Percentiles rank a stretch among this genome's conserved stretches.
Evolutionary conservation across 257 asterid species (phyloP).

Genomic region (Ilex aquifolium): DNA sequence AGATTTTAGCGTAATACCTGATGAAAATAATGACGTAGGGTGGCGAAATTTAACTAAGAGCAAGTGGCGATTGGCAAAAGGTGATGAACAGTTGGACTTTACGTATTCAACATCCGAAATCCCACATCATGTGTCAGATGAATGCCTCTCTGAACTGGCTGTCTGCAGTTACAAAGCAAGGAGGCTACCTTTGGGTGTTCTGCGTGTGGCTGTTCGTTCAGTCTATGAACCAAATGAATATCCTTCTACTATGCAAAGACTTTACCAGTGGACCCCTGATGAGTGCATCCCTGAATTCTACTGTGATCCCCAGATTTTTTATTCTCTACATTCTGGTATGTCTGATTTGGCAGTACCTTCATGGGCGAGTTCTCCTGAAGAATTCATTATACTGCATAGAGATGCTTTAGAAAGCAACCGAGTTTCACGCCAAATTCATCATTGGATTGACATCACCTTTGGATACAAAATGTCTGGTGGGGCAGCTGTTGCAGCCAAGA

Average conservation of each 20-base stretch:
- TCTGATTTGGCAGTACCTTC: conserved; percentile 87
- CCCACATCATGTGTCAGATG: conserved; percentile 97
- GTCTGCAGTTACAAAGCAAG: conserved; percentile 99
- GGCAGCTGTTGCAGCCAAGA: conserved; percentile 86
- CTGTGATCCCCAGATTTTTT: conserved; percentile 76
- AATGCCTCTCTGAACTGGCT: conserved; percentile 96
- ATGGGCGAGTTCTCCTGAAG: conserved; percentile 86
- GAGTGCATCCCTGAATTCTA: conserved; percentile 98
- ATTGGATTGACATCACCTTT: conserved; percentile 95
- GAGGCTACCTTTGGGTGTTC: conserved; percentile 80
- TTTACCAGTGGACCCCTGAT: conserved; percentile 97
- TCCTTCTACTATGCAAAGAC: conserved; percentile 94
- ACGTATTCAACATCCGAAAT: conserved; percentile 93
- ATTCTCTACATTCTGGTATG: conserved; percentile 86
- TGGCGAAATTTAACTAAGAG: conserved; percentile 96
- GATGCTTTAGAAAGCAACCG: conserved; percentile 69
- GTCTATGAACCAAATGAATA: conserved; percentile 99
- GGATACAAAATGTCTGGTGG: conserved; percentile 93
- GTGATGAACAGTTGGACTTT: conserved; percentile 97
- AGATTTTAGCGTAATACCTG: conserved; percentile 77
- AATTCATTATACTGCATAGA: conserved; percentile 81
- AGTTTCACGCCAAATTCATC: conserved; percentile 70
- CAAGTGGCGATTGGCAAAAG: conserved; percentile 98
- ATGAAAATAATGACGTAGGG: conserved; percentile 56
- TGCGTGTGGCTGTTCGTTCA: conserved; percentile 86